Evolutionary conservation across 345 rosid species (phyloP), one percentile per base, ranked within the genome.

Genomic region (Citrus glauca): DNA sequence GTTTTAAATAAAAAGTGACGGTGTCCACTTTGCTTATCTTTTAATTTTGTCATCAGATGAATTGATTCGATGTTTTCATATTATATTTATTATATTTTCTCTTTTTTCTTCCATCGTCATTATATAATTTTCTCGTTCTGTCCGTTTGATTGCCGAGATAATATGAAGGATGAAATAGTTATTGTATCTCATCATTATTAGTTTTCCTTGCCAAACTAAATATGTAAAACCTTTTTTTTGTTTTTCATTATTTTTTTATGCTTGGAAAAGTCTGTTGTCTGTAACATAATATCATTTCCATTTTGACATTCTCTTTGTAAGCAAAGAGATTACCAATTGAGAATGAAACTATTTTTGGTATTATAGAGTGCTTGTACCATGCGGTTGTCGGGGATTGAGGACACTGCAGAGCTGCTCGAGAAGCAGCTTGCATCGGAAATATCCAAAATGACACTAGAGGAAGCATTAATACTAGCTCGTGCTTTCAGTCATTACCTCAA

Each of bases 401-500:
- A 90, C 76, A 85, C 90, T 1, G 97, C 98, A 35, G 92, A 91
- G 74, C 84, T 90, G 72, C 84, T 95, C 35, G 99, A 95, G 88
- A 92, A 91, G 89, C 97, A 91, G 81, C 81, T 93, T 69, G 94
- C 96, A 4, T 61, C 72, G 37, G 96, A 93, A 78, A 90, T 95
- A 84, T 95, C 99, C 20, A 80, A 87, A 64, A 89, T 93, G 98
- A 85, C 96, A 42, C 71, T 95, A 3, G 99, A 93, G 81, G 99
- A 92, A 84, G 97, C 98, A 50, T 84, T 93, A 76, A 91, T 87
- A 16, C 84, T 92, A 40, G 98, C 98, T 81, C 98, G 99, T 63
- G 91, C 96, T n/a, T 93, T 88, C 79, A 91, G 96, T 81, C 99
- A 95, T 87, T 91, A 89, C 83, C 99, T 95, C 60, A 95, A 89